These are phyloP conservation scores for Penicillium griseofulvum DNA, from an alignment of 2,329 filamentous ascomycete species.

Conservation along the genomic window DNA sequence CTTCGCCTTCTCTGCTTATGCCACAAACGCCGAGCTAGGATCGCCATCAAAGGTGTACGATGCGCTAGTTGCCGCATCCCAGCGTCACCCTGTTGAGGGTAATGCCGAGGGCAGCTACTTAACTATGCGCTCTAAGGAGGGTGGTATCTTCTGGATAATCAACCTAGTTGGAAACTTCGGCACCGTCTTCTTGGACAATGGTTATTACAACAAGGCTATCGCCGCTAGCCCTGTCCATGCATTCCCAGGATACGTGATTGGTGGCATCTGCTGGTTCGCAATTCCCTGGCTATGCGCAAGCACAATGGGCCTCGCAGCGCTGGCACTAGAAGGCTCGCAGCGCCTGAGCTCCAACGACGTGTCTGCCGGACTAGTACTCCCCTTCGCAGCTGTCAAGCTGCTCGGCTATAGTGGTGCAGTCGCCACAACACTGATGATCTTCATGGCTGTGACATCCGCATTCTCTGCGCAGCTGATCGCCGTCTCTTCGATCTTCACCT, in stretches of 20 bases:
- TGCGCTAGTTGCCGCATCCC: constrained; percentile 66
- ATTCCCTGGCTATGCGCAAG: constrained; percentile 89
- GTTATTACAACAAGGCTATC: constrained; percentile 93
- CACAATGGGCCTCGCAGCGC: constrained; percentile 78
- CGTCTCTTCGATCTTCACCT: constrained; percentile 83
- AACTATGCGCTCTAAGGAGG: constrained; percentile 78
- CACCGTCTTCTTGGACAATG: constrained; percentile 80
- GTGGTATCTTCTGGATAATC: constrained; percentile 87
- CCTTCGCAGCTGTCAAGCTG: constrained; percentile 78
- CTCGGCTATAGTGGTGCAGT: constrained; percentile 78
- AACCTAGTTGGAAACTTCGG: constrained; percentile 65
- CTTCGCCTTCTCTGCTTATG: constrained; percentile 79
- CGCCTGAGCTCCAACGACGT: constrained; percentile 74
- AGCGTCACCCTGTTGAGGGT: constrained; percentile 70
- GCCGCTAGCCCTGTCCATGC: constrained; percentile 82
- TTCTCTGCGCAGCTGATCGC: constrained; percentile 82
- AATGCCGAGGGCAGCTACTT: constrained; percentile 80
- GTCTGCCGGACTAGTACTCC: constrained; percentile 77
- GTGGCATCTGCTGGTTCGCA: constrained; percentile 85
- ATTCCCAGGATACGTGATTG: constrained; percentile 82
- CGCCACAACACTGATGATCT: constrained; percentile 75
- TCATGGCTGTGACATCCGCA: constrained; percentile 86
- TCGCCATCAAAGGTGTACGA: constrained; percentile 78
- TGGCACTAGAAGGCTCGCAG: constrained; percentile 74
- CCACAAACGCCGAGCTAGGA: constrained; percentile 68